Evolutionary conservation across 331 rosid genomes (phyloP).

Genomic region (Rhamnella rubrinervis): DNA sequence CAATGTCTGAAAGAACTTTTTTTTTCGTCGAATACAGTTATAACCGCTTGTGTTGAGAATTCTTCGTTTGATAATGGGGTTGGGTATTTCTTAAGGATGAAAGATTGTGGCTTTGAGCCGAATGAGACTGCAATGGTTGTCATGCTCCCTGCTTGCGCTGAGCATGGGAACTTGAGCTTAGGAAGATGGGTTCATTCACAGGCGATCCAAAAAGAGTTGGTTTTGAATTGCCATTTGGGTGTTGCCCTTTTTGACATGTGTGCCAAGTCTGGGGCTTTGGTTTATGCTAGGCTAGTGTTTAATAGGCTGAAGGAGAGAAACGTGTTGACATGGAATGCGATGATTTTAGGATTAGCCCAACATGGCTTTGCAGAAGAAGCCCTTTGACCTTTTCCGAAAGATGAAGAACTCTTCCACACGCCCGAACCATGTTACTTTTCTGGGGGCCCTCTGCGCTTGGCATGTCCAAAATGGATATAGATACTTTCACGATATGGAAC

Average conservation of each 20-base stretch:
- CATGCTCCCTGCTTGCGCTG: conserved; percentile 62
- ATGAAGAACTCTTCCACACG: conserved; percentile 37
- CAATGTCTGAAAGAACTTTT: conserved; percentile 56
- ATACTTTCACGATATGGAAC: conserved; percentile 65
- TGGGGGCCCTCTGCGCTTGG: conserved; percentile 87
- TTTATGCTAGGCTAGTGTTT: conserved; percentile 56
- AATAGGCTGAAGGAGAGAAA: conserved; percentile 52
- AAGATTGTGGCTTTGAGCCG: conserved; percentile 57
- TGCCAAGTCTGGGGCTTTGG: conserved; percentile 67
- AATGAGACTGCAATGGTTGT: conserved; percentile 86
- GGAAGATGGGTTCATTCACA: conserved; percentile 79
- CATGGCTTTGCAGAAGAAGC: conserved; percentile 82
- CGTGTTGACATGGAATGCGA: conserved; percentile 97
- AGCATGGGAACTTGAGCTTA: conserved; percentile 75
- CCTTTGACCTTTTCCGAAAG: conserved; percentile 50
- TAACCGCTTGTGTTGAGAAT: conserved; percentile 73
- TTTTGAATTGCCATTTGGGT: conserved; percentile 59
- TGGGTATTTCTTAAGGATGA: conserved; percentile 59
- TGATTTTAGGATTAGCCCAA: conserved; percentile 84
- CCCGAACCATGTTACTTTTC: conserved; percentile 79
- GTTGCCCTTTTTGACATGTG: conserved; percentile 89
- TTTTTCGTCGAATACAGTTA: conserved; percentile 82
- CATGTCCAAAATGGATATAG: conserved; percentile 51
- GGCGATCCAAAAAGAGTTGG: conserved; percentile 55
- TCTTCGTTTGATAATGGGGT: conserved; percentile 47